Evolutionary conservation across 2,329 filamentous ascomycete species (phyloP).

Genomic region (Lachnum nothofagi): DNA sequence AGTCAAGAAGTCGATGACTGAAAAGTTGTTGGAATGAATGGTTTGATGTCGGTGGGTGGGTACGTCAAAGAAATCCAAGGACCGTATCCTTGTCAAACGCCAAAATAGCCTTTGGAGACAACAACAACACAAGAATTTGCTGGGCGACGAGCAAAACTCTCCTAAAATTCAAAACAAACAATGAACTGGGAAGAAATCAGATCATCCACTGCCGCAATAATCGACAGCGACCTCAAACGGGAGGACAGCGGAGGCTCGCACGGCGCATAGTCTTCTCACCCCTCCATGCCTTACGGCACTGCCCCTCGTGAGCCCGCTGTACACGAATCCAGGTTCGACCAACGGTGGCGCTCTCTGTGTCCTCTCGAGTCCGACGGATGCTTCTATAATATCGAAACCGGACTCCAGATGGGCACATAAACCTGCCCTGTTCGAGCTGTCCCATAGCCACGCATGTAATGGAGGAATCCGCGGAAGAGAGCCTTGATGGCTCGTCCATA

Average conservation of each 20-base stretch:
- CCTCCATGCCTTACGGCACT: constrained; percentile 12
- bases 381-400: constrained; percentile 16
- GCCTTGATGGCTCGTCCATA: constrained; percentile 71
- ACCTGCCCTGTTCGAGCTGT: constrained; percentile 8
- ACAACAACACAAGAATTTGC: too few species aligned
- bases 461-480: constrained; percentile 47
- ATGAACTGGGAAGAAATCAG: neutral
- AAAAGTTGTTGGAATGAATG: too few species aligned
- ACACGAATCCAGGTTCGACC: constrained; percentile 5
- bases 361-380: neutral
- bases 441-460: constrained; percentile 30
- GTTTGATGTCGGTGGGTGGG: too few species aligned
- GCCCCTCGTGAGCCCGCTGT: constrained; percentile 9
- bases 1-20: too few species aligned
- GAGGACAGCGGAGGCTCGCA: neutral
- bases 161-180: constrained; percentile 2
- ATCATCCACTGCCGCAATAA: neutral
- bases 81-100: too few species aligned
- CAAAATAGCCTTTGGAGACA: neutral
- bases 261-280: constrained; percentile 1
- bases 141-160: neutral
- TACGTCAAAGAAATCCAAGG: too few species aligned
- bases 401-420: constrained; percentile 21
- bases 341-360: neutral
- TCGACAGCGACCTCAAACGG: neutral